Base-by-base conservation (phyloP, 2,329 filamentous ascomycete species). In the Alternaria incomplexa region DNA sequence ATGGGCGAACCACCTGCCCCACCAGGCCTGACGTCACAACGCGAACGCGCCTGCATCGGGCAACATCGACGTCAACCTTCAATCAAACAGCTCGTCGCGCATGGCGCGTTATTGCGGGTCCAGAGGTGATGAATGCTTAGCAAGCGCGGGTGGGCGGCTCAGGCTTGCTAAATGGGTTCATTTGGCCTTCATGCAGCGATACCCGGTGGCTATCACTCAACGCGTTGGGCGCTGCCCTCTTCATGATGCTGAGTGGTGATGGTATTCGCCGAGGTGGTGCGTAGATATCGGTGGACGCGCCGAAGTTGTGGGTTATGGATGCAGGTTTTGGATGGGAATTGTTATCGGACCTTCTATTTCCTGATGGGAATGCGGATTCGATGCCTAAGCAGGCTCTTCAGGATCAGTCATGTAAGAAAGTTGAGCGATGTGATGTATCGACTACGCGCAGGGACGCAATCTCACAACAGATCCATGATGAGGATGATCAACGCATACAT, bases 41-140 rank as follows among this genome's bases (percentile, higher is more conserved):
- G 55, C 44, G 45, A 57, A 50, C 55, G 45, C 45, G 53, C 48
- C 52, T 32, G 62, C 51, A 72, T 75, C 63, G 67, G 70, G 65
- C 59, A 62, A 59, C 62, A 65, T 54, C 70, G 65, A 74, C 73
- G 72, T 75, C 72, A 75, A 71, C 61, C 40, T 51, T 62, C 48
- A 62, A 56, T 66, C 61, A 63, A 69, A 63, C 48, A 25, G 12
- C 30, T 32, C 30, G 36, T 40, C 32, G 26, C 43, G 51, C 48
- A 56, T 46, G 56, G 50, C 22, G 51, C 51, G 11, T 55, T 26
- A 58, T 58, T 46, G 56, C 28, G 47, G 59, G 55, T 40, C 43
- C 43, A 53, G 15, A 7, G 47, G 32, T 25, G 48, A 25, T 40
- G 20, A 40, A 50, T 62, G 61, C 58, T 61, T 52, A 64, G 59